A percentile compares a stretch with the other conserved stretches of the same genome.
Evolutionary conservation across 228 moss, liverwort and hornwort genomes (phyloP).

Genomic region (Sphagnum fallax): DNA sequence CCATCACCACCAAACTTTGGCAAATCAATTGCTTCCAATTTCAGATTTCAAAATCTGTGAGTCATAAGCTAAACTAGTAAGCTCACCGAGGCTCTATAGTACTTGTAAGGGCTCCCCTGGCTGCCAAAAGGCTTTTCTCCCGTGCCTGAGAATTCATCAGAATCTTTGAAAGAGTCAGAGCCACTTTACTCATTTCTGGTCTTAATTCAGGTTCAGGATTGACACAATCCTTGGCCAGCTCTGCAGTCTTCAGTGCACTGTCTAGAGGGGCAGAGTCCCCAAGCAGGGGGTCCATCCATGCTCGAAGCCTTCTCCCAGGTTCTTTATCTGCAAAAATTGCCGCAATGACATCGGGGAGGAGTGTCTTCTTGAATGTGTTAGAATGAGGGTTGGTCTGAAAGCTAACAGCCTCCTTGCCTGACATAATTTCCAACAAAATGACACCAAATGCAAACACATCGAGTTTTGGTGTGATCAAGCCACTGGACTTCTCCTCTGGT

Average conservation of each 20-base stretch:
- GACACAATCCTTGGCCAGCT: constrained; percentile 54
- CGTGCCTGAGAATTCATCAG: constrained; percentile 56
- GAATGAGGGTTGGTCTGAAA: constrained; percentile 29
- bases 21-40: too few species aligned
- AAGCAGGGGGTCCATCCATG: constrained; percentile 80
- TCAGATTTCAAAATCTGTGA: too few species aligned
- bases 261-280: constrained; percentile 62
- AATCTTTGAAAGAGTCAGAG: constrained; percentile 49
- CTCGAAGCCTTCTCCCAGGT: constrained; percentile 47
- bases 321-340: constrained; percentile 50
- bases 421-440: constrained; percentile 76
- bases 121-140: constrained; percentile 62
- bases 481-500: constrained; percentile 63
- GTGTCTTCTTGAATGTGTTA: constrained; percentile 44
- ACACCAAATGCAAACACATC: constrained; percentile 90
- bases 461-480: constrained; percentile 56
- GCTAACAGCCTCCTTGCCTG: constrained; percentile 70
- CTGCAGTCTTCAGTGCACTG: constrained; percentile 55
- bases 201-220: constrained; percentile 48
- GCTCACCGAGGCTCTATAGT: constrained; percentile 71
- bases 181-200: constrained; percentile 71
- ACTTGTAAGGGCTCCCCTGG: constrained; percentile 66
- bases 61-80: not conserved
- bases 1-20: too few species aligned
- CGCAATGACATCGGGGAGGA: constrained; percentile 52